Conservation (phyloP, 2,329 filamentous ascomycete species). For the Diplodia seriata region DNA sequence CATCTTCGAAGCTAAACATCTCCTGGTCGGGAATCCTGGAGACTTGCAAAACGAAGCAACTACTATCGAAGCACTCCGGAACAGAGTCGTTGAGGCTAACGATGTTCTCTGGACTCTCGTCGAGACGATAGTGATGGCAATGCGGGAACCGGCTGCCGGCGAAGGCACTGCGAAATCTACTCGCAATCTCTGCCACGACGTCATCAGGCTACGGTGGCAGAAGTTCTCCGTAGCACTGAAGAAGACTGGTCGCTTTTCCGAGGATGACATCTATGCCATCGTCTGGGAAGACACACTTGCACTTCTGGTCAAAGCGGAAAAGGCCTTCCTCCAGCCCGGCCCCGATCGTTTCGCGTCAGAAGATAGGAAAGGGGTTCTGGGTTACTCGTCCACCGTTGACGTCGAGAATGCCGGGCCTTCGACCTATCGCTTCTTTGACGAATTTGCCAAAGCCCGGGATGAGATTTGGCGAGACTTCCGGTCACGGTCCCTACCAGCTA, state of each 20-base stretch:
- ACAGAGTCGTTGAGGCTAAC: slow-evolving; percentile 41
- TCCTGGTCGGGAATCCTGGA: neutral
- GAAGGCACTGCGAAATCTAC: too few species aligned
- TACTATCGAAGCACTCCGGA: slow-evolving; percentile 31
- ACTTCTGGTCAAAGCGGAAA: slow-evolving; percentile 39
- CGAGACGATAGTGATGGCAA: slow-evolving; percentile 41
- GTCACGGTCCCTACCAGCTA: slow-evolving; percentile 37
- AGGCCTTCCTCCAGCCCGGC: slow-evolving; percentile 36
- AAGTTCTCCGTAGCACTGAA: slow-evolving; percentile 33
- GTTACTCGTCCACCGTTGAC: slow-evolving; percentile 5
- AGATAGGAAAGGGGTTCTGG: slow-evolving; percentile 32
- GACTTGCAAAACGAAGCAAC: neutral
- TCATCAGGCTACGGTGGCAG: neutral
- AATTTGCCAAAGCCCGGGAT: slow-evolving; percentile 45
- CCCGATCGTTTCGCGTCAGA: slow-evolving; percentile 35
- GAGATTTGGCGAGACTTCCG: slow-evolving; percentile 43
- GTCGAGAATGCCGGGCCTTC: slow-evolving; percentile 35
- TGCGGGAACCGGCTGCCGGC: slow-evolving; percentile 46
- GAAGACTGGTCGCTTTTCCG: slow-evolving; percentile 28
- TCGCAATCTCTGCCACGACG: neutral
- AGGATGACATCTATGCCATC: slow-evolving; percentile 35
- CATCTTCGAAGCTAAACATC: neutral
- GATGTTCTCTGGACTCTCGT: slow-evolving; percentile 40
- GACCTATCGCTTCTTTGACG: slow-evolving; percentile 46
- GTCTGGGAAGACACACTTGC: slow-evolving; percentile 43